Conservation (phyloP, 2,329 filamentous ascomycete genomes). For the Herpomyces periplanetae region DNA sequence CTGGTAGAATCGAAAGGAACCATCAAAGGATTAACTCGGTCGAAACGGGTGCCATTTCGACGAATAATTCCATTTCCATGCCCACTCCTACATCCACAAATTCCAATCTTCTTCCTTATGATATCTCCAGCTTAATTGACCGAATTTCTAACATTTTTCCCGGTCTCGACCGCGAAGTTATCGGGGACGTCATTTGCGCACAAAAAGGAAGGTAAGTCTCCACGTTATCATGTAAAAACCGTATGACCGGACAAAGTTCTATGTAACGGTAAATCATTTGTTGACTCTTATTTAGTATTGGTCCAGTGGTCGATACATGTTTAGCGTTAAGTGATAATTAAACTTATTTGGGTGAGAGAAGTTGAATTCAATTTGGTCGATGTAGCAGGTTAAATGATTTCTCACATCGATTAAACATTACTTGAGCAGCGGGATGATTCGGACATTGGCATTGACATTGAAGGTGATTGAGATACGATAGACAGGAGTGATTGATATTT, state of each 20-base stretch:
- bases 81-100: background rate
- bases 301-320: conserved; percentile 12
- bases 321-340: conserved; percentile 10
- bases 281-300: conserved; percentile 6
- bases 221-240: too few species aligned
- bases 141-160: conserved; percentile 58
- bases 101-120: background rate
- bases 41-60: background rate
- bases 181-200: conserved; percentile 78
- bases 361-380: too few species aligned
- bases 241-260: background rate
- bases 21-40: conserved; percentile 5
- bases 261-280: background rate
- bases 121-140: background rate
- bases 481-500: too few species aligned
- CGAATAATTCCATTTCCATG: conserved; percentile 1
- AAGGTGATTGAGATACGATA: too few species aligned
- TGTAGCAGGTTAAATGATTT: too few species aligned
- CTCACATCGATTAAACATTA: too few species aligned
- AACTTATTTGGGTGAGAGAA: too few species aligned
- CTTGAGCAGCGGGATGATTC: too few species aligned
- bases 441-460: too few species aligned
- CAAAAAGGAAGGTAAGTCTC: conserved; percentile 73
- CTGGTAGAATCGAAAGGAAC: too few species aligned
- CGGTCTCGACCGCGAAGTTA: conserved; percentile 63